Base-by-base conservation (phyloP, 352 stramenopile genomes). In the Phytophthora pistaciae region DNA sequence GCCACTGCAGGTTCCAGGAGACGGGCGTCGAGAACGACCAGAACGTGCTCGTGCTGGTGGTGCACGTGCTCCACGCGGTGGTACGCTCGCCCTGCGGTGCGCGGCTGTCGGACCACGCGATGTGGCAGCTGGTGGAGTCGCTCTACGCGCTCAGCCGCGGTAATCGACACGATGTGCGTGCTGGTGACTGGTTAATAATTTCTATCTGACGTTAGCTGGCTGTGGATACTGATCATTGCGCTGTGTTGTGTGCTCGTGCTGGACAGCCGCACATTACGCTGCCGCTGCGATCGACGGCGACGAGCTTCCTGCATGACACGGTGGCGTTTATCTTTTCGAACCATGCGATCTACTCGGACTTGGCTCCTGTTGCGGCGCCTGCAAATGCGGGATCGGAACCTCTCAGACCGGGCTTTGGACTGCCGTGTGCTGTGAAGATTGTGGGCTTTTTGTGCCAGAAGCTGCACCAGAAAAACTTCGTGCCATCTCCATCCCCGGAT, bases 121-220 rank as follows among this genome's bases (percentile, higher is more conserved):
- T 99, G 75, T 98, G 97, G 85, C 92, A 98, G 50, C 86, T 99
- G 44, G 87, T 99, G 25, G 92, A 99, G 72, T 97, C 95, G 23
- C 98, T 98, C 36, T 98, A 98, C 70, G 89, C 94, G 42, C 97
- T 99, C 57, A 97, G 90, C 59, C 90, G 87, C n/a, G 72, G 82
- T 42, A 78, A 75, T 55, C 81, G 78, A 46, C 72, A 83, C 53
- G 82, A 92, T 48, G 87, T 92, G 83, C 66, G 84, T 82, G 1
- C 16, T 48, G 38, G 33, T 44, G 50, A 9, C 3, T 25, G 25
- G 11, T 55, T 20, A 53, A 27, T 20, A 53, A 27, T 11, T 18
- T 46, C 14, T 46, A 1, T 46, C 38, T 46, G 38, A 18, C 4
- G 38, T 46, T 46, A 8, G 14, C 6, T 46, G 38, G 13, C 31